These are phyloP conservation scores for Rhinocladiella similis DNA, from an alignment of 2,329 filamentous ascomycete genomes.

Conservation along the genomic window DNA sequence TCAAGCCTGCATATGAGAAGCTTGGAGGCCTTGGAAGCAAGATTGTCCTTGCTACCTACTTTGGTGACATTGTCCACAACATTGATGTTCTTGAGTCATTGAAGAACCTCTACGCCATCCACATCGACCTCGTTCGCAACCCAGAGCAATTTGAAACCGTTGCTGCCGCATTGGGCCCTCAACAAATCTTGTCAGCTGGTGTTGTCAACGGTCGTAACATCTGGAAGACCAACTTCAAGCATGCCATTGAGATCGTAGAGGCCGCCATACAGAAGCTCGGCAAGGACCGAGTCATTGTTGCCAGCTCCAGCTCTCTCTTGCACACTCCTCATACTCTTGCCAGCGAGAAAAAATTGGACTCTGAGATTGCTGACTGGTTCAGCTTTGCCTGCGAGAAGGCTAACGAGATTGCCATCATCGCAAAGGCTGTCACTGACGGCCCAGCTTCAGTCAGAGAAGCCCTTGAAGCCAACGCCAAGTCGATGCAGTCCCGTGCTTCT, in stretches of 20 bases:
- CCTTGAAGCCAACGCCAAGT: slow-evolving; percentile 96
- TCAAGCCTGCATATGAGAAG: slow-evolving; percentile 97
- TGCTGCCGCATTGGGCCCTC: slow-evolving; percentile 76
- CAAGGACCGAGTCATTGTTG: slow-evolving; percentile 95
- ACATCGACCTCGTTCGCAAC: slow-evolving; percentile 96
- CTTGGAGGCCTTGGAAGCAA: slow-evolving; percentile 80
- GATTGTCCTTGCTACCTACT: slow-evolving; percentile 93
- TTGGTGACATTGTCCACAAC: slow-evolving; percentile 99
- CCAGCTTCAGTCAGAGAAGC: slow-evolving; percentile 81
- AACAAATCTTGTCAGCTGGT: slow-evolving; percentile 90
- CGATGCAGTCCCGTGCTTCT: slow-evolving; percentile 83
- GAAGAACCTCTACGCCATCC: slow-evolving; percentile 75
- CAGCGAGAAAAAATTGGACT: slow-evolving; percentile 96
- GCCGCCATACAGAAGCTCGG: slow-evolving; percentile 90
- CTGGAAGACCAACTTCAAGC: slow-evolving; percentile 99
- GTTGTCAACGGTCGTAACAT: slow-evolving; percentile 99
- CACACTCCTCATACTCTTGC: slow-evolving; percentile 97
- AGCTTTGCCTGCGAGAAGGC: slow-evolving; percentile 96
- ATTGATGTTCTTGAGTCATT: slow-evolving; percentile 79
- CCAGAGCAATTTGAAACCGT: slow-evolving; percentile 94
- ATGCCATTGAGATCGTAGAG: slow-evolving; percentile 88
- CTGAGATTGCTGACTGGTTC: slow-evolving; percentile 97
- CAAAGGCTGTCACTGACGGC: slow-evolving; percentile 94
- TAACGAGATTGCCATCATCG: slow-evolving; percentile 83
- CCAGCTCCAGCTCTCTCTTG: slow-evolving; percentile 95